Percentiles rank a stretch among this genome's conserved stretches.
Conservation (phyloP, 2,329 filamentous ascomycete genomes). For the Thielaviopsis punctulata region DNA sequence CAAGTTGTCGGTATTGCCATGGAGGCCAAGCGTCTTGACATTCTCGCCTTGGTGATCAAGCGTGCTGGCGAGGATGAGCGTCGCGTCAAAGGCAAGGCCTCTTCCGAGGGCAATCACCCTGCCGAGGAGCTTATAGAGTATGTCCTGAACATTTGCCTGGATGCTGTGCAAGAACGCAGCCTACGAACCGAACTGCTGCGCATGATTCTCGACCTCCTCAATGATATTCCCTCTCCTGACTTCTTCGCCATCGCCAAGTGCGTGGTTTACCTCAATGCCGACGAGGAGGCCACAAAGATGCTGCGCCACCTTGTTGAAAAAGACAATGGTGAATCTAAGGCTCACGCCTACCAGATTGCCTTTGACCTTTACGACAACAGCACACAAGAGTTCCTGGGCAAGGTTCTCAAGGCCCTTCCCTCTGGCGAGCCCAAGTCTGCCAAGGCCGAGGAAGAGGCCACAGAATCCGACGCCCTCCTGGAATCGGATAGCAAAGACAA, state of each 20-base stretch:
- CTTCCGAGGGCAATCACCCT: constrained; percentile 34
- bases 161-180: constrained; percentile 82
- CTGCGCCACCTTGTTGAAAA: constrained; percentile 66
- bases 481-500: constrained; percentile 30
- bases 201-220: constrained; percentile 87
- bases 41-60: constrained; percentile 73
- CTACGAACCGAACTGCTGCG: constrained; percentile 72
- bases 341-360: constrained; percentile 89
- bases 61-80: constrained; percentile 78
- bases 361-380: constrained; percentile 98
- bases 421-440: constrained; percentile 27
- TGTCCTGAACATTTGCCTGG: constrained; percentile 89
- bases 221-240: constrained; percentile 79
- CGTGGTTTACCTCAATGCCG: constrained; percentile 85
- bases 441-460: constrained; percentile 26
- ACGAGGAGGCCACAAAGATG: constrained; percentile 77
- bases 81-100: constrained; percentile 40
- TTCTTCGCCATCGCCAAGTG: constrained; percentile 98
- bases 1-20: constrained; percentile 96
- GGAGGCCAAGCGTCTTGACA: constrained; percentile 79
- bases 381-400: constrained; percentile 87
- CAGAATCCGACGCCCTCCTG: constrained; percentile 33
- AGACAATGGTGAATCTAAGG: constrained; percentile 59
- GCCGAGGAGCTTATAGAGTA: constrained; percentile 96
- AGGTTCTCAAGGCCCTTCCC: constrained; percentile 69